Evolutionary conservation across 2,329 filamentous ascomycete genomes (phyloP), one percentile per base, ranked within the genome.

Genomic region (Magnaporthiopsis incrustans): DNA sequence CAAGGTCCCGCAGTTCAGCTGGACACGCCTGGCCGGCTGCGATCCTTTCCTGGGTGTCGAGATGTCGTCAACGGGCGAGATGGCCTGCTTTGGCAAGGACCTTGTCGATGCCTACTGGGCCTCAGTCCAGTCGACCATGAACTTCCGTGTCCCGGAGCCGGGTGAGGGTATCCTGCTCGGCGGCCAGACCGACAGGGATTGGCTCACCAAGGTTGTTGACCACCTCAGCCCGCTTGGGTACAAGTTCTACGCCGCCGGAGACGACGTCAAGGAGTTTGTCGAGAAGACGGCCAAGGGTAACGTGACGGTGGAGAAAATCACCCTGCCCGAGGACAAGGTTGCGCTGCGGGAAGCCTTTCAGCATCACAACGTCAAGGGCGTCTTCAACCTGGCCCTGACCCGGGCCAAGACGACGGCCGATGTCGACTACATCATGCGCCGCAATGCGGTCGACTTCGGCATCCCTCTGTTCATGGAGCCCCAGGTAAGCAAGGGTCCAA

Each of bases 381-480:
- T 92, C 67, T 99, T 99, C 84, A 98, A 98, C 82, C 81, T 99
- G 72, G 92, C 94, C 65, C 87, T 89, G 77, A 86, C 85, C 70
- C 85, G 93, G 73, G 95, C 88, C 66, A 93, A 91, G 82, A 94
- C 90, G 53, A 82, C 91, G 66, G 81, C 90, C 67, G 95, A 99
- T 74, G 91, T 96, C 73, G 93, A 99, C 81, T 99, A 99, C 73
- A 92, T 99, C 65, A 98, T 98, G 94, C 87, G 95, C 53, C 87
- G 95, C 75, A 99, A 99, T 74, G 95, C 95, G 33, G 95, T 99
- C 64, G 95, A 99, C 79, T 99, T 99, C 76, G 94, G 94, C 70
- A 92, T 98, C 38, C 95, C 95, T 61, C 82, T 99, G 64, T 98
- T 99, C 78, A 97, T 97, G 93, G 94, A 98, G 81, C 92, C 93